Base-by-base conservation (phyloP, 1,284 basidiomycete genomes). In the Lentinula novae-zelandiae region DNA sequence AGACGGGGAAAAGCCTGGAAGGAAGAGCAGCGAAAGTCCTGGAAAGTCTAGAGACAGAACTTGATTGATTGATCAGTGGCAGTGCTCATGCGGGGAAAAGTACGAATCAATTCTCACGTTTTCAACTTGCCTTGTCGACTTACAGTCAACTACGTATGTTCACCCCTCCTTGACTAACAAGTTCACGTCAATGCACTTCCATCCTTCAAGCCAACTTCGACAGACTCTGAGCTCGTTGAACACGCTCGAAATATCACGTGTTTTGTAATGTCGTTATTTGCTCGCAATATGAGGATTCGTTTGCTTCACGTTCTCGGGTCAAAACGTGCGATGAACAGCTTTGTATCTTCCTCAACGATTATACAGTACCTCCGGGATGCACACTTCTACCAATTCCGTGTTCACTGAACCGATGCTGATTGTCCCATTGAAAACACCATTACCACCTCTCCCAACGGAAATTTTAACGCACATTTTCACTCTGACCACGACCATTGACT, bases 201-300 rank as follows among this genome's bases (percentile, higher is more conserved):
- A 27, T 27, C 27, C 27, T 27, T 27, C 3, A 27, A 27, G 2
- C 27, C 27, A 27, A 27, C 3, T 27, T 27, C 0, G 27, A 3
- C 27, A 27, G 27, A 27, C 27, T 27, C 3, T 27, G 27, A 20
- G 8, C 7, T 13, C 15, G 2, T 17, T 36, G 17, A 53, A 6
- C 20, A 6, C 53, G 39, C 38, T 12, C 42, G 31, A 44, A 34
- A 40, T 31, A 34, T 46, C 54, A 56, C 54, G 54, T 56, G 54
- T 15, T 42, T 33, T 15, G 15, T 20, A 34, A 56, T 56, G 54
- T 56, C 54, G 54, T 46, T 42, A 56, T 56, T 46, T 46, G 54
- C 31, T 56, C 54, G 54, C 54, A 40, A 56, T 56, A 56, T 54
- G 54, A 53, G 34, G 42, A 46, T 12, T 22, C 6, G 4, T 56